Percentiles rank a stretch among this genome's conserved stretches.
phyloP scores from a whole-genome alignment of 768 basidiomycete genomes.

The Boletus subparvulus region DNA sequence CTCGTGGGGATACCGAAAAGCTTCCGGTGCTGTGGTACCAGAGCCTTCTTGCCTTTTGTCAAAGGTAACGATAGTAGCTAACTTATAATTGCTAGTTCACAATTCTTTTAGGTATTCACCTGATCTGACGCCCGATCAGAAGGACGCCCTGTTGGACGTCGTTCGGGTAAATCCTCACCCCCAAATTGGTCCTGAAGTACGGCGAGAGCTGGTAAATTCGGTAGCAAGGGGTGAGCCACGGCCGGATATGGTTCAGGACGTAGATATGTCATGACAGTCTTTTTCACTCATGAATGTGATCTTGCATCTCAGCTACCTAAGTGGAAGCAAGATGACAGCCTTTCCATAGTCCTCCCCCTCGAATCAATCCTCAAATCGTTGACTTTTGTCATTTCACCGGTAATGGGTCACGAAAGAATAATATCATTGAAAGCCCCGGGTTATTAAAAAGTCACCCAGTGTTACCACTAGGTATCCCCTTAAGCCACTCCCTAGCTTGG shows the following conservation, averaged over 20 bases:
- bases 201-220: conserved; percentile 85
- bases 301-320: neutral
- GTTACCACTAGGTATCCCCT: too few relatives aligned
- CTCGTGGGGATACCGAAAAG: conserved; percentile 68
- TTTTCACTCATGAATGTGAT: neutral
- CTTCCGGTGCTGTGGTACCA: conserved; percentile 99
- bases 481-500: neutral
- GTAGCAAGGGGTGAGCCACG: conserved; percentile 83
- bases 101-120: conserved; percentile 70
- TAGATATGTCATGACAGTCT: conserved; percentile 52
- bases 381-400: neutral
- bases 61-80: conserved; percentile 58
- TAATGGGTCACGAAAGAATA: neutral
- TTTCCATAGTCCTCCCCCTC: neutral
- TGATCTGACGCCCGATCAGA: conserved; percentile 95
- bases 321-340: neutral
- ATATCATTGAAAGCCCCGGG: neutral
- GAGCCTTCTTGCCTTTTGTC: conserved; percentile 89
- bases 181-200: conserved; percentile 85
- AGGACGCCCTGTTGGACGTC: conserved; percentile 94
- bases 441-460: too few relatives aligned
- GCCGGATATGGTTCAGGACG: conserved; percentile 60
- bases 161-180: conserved; percentile 82
- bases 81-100: conserved; percentile 2
- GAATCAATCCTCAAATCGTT: neutral